Evolutionary conservation across 2,329 filamentous ascomycete genomes (phyloP), one percentile per base, ranked within the genome.

Genomic region (Graphium sp.): DNA sequence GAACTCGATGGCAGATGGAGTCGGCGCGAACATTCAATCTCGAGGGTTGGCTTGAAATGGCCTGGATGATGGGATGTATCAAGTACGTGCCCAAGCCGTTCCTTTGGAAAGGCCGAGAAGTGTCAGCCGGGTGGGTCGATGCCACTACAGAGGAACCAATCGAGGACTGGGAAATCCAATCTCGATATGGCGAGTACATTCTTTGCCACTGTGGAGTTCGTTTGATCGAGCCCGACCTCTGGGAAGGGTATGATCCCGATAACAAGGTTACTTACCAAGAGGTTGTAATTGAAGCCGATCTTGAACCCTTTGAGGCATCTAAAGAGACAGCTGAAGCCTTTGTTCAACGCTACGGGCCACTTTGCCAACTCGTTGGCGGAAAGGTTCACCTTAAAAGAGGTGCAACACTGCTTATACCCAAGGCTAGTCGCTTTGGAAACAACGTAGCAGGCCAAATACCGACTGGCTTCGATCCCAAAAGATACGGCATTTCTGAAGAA

Each of bases 1-100:
- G 89, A 44, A 98, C 89, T 24, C 75, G 89, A 36, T 98, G 89
- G 89, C 87, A 98, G 61, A 98, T 98, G 87, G 89, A 98, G 53
- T 85, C 89, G 2, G 74, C 84, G 40, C 91, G 89, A 48, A 71
- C 93, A 47, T 98, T 98, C 60, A 95, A 89, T 7, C 71, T 98
- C 10, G 91, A 98, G 54, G 89, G 89, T 18, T 95, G 89, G 45
- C 77, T 98, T 35, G 89, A 98, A 56, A 98, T 98, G 89, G 85
- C 89, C 19, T 98, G 89, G 89, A 83, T 98, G 53, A 98, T 95
- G 87, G 89, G 89, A 47, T 72, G 95, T 34, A 95, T 98, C 62
- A 94, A 87, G 66, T 92, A 98, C 54, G 82, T 93, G 62, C 95
- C 95, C 42, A 89, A 89, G 12, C 75, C 77, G 18, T 72, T 98